phyloP scores from a whole-genome alignment of 1,284 basidiomycete species.

The Boletus smithii region DNA sequence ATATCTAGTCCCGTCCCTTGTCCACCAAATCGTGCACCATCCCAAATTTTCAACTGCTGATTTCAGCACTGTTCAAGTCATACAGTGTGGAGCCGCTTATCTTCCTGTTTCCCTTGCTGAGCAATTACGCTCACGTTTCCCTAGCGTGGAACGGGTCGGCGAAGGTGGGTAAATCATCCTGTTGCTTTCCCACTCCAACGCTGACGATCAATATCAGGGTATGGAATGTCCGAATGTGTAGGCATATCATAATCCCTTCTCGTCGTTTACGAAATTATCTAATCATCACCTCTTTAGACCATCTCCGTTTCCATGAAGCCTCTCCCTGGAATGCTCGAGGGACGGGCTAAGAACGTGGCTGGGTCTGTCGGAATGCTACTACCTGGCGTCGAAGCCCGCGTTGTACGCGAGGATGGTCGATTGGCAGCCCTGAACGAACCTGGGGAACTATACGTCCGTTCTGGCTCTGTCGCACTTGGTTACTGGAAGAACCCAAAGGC shows the following conservation, averaged over 20 bases:
- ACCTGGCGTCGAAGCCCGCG: slow-evolving; percentile 60
- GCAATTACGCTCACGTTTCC: slow-evolving; percentile 40
- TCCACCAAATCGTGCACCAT: slow-evolving; percentile 62
- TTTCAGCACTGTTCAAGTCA: slow-evolving; percentile 46
- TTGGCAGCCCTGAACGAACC: slow-evolving; percentile 54
- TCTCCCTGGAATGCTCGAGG: slow-evolving; percentile 44
- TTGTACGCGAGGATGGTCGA: slow-evolving; percentile 57
- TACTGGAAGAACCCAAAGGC: slow-evolving; percentile 71
- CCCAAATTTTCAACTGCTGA: slow-evolving; percentile 49
- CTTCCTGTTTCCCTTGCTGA: slow-evolving; percentile 53
- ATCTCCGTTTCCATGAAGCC: slow-evolving; percentile 48
- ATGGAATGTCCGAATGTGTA: slow-evolving; percentile 75
- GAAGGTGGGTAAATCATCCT: slow-evolving; percentile 44
- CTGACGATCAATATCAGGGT: slow-evolving; percentile 42
- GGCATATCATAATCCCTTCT: slow-evolving; percentile 21
- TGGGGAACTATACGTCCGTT: slow-evolving; percentile 62
- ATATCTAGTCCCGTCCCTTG: slow-evolving; percentile 58
- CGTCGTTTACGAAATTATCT: neutral
- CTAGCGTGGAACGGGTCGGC: slow-evolving; percentile 35
- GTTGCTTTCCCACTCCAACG: neutral
- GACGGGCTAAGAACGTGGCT: slow-evolving; percentile 39
- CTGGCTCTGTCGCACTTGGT: slow-evolving; percentile 54
- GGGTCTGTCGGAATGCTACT: slow-evolving; percentile 57
- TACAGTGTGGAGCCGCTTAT: slow-evolving; percentile 63
- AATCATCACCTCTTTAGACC: slow-evolving; percentile 43